Conservation (phyloP, 2,329 filamentous ascomycete genomes). For the Emergomyces pasteurianus region DNA sequence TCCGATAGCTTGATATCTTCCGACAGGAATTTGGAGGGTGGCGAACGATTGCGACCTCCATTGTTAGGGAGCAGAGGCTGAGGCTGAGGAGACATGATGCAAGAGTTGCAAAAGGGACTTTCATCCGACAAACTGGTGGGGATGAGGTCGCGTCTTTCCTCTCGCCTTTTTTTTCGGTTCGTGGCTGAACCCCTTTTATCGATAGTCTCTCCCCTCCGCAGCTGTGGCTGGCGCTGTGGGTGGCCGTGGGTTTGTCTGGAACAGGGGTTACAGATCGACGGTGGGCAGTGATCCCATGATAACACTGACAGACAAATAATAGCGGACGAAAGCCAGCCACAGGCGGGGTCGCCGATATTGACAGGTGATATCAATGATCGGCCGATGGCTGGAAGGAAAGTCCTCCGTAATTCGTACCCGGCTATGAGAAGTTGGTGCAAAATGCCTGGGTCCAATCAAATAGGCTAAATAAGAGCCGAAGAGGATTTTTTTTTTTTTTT, state of each 20-base stretch:
- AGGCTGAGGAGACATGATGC: constrained; percentile 3
- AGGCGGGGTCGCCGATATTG: not conserved
- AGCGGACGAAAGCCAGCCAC: not conserved
- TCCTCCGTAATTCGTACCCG: no score
- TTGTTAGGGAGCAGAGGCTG: constrained; percentile 1
- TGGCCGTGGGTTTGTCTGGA: not conserved
- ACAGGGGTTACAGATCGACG: not conserved
- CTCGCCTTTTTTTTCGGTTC: not conserved
- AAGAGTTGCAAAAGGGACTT: not conserved
- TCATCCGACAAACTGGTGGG: not conserved
- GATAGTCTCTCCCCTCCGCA: not conserved
- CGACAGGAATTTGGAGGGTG: constrained; percentile 14
- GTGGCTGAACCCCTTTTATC: not conserved
- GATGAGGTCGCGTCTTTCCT: not conserved
- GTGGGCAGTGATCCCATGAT: not conserved
- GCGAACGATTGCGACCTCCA: not conserved
- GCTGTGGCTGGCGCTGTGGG: not conserved
- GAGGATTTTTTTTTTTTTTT: no score
- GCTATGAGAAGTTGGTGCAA: not conserved
- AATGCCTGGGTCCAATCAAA: not conserved
- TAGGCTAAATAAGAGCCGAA: not conserved
- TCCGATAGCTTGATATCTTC: constrained; percentile 22
- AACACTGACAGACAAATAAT: not conserved
- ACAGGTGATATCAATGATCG: not conserved
- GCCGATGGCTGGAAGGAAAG: not conserved